Base-by-base conservation (phyloP, 1,284 basidiomycete genomes). In the Calocybe gambosa region DNA sequence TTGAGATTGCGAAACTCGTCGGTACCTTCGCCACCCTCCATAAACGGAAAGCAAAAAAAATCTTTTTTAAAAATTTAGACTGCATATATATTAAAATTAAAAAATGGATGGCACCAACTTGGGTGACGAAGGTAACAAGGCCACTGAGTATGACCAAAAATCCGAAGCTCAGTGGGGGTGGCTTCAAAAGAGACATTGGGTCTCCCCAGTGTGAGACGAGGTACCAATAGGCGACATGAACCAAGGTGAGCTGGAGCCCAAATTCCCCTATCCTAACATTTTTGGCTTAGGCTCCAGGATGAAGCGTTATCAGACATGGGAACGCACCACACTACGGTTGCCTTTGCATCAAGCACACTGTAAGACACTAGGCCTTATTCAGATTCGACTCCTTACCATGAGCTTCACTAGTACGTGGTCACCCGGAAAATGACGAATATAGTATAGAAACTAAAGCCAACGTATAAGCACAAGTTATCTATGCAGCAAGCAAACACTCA, bases 241-340 rank as follows among this genome's bases (percentile, higher is more conserved):
- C 26, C 8, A 8, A 26, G 26, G 25, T 15, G 2, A 42, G 2
- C 28, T 42, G 40, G 19, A 31, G 40, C n/a, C 26, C 40, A 2
- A 42, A n/a, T 18, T 42, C 40, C 5, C 5, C 19, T 19, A 42
- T 18, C 40, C 40, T n/a, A n/a, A n/a, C n/a, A n/a, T n/a, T 42
- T 9, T 3, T 10, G 3, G 2, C 3, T 9, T 29, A 2, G 10
- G 10, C 28, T 2, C 13, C 10, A 10, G 28, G 28, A 29, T 13
- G 28, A 29, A 29, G 9, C 4, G 2, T n/a, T 23, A 23, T 23
- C 3, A 13, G 13, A 10, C 13, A 13, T 29, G 28, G 13, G 10
- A 9, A 29, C 28, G 10, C 13, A 29, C 28, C 28, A 29, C 9
- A 29, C 28, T 2, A 9, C 9, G 13, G 9, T 10, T 9, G 28